A percentile compares a stretch with the other conserved stretches of the same genome.
These are phyloP conservation scores for Pseudogymnoascus sp. DNA, from an alignment of 2,329 filamentous ascomycete species.

Conservation along the genomic window DNA sequence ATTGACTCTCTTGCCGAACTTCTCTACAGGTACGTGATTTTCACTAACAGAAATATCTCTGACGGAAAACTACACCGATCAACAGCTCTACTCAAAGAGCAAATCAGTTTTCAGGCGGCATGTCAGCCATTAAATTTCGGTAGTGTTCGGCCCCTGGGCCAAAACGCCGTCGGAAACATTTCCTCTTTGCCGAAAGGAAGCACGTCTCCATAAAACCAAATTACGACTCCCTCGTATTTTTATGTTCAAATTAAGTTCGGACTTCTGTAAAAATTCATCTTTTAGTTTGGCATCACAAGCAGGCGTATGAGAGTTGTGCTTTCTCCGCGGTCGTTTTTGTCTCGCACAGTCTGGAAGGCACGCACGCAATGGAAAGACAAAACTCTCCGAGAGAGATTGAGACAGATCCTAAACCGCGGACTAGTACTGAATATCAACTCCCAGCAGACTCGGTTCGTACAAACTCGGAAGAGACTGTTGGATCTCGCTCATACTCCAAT, in stretches of 20 bases:
- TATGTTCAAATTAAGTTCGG: not conserved
- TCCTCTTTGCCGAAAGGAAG: not conserved
- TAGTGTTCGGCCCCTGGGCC: not conserved
- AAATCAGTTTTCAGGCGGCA: not conserved
- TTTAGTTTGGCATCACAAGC: not conserved
- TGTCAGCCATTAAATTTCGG: not conserved
- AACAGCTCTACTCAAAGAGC: not conserved
- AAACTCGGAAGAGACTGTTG: not conserved
- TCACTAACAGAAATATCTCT: not conserved
- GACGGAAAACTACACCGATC: not conserved
- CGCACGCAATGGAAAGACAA: not conserved
- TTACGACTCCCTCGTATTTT: not conserved
- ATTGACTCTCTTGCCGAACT: not conserved
- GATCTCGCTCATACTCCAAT: constrained; percentile 4
- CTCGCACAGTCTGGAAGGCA: not conserved
- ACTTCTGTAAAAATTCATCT: not conserved
- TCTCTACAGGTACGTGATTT: not conserved
- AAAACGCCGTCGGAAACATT: not conserved
- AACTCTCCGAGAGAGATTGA: not conserved
- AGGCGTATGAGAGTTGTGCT: not conserved
- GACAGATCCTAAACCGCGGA: not conserved
- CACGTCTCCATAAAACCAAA: not conserved
- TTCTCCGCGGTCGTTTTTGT: not conserved
- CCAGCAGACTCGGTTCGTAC: not conserved
- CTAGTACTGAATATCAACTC: not conserved